A percentile compares a stretch with the other conserved stretches of the same genome.
Evolutionary conservation across 345 rosid species (phyloP).

Genomic region (Leavenworthia alabamica): DNA sequence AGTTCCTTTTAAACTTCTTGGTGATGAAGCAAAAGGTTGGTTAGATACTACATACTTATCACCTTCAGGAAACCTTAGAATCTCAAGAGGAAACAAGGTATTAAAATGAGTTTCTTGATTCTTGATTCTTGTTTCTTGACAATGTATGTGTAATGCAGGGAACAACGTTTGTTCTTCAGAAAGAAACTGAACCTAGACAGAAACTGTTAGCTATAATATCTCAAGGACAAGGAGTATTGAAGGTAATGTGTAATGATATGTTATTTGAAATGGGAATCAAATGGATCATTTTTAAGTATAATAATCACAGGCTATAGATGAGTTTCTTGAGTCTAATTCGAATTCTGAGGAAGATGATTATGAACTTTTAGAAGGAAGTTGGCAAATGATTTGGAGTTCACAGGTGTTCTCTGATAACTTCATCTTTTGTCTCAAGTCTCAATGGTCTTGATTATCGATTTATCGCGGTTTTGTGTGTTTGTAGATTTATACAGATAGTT

Average conservation of each 20-base stretch:
- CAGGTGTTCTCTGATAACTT: constrained; percentile 43
- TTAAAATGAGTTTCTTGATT: constrained; percentile 26
- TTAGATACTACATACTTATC: constrained; percentile 80
- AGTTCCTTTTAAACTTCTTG: constrained; percentile 90
- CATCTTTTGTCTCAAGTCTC: background rate
- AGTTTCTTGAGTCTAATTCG: constrained; percentile 41
- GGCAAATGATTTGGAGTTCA: constrained; percentile 99
- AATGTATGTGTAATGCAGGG: constrained; percentile 99
- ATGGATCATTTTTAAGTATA: constrained; percentile 11
- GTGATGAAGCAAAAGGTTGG: constrained; percentile 98
- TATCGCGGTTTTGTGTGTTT: constrained; percentile 1
- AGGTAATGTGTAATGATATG: constrained; percentile 41
- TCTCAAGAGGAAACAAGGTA: constrained; percentile 97
- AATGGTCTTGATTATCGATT: background rate
- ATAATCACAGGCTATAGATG: constrained; percentile 57
- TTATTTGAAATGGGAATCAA: background rate
- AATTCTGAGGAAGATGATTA: constrained; percentile 33
- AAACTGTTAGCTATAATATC: constrained; percentile 63
- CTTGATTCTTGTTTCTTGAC: background rate
- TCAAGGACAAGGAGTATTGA: constrained; percentile 40
- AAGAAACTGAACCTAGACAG: constrained; percentile 78
- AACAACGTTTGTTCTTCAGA: constrained; percentile 92
- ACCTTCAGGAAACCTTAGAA: constrained; percentile 74
- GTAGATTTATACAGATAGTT: constrained; percentile 85
- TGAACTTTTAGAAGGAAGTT: constrained; percentile 72